Percentiles rank a stretch among this genome's conserved stretches.
phyloP scores from a whole-genome alignment of 371 early-diverging fungal species.

The Haplosporangium sp. region DNA sequence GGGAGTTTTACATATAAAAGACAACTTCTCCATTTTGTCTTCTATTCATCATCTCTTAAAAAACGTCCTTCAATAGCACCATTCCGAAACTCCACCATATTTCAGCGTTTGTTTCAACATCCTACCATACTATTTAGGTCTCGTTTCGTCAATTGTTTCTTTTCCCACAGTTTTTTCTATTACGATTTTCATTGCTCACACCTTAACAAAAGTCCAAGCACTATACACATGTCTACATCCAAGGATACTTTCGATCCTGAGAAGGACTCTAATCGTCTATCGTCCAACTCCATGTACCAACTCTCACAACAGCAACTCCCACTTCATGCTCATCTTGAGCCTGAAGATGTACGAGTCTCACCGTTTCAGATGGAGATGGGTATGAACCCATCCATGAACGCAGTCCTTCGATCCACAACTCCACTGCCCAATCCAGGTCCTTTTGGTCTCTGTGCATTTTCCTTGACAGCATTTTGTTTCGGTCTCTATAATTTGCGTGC shows the following conservation, averaged over 20 bases:
- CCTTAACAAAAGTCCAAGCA: conserved; percentile 20
- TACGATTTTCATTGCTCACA: neutral
- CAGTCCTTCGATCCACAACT: conserved; percentile 25
- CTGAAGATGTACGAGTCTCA: conserved; percentile 50
- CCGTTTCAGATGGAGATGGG: conserved; percentile 52
- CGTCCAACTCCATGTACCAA: conserved; percentile 15
- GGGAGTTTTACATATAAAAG: neutral
- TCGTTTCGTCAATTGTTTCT: neutral
- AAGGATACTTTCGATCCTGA: conserved; percentile 38
- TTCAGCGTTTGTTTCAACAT: neutral
- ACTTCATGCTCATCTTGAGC: conserved; percentile 43
- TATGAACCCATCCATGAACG: conserved; percentile 42
- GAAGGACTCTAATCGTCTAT: conserved; percentile 31
- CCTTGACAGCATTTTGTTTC: conserved; percentile 81
- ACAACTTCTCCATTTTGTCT: neutral
- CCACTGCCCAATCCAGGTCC: conserved; percentile 77
- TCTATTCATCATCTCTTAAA: neutral
- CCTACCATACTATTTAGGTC: neutral
- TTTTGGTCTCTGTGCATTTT: conserved; percentile 79
- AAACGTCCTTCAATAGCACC: too few relatives aligned
- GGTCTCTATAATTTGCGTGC: conserved; percentile 79
- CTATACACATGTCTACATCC: conserved; percentile 50
- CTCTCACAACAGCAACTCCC: conserved; percentile 31
- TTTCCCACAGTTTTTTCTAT: too few relatives aligned
- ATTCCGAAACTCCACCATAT: neutral